These are phyloP conservation scores for Articulospora tetracladia DNA, from an alignment of 495 filamentous ascomycete species.

Conservation along the genomic window DNA sequence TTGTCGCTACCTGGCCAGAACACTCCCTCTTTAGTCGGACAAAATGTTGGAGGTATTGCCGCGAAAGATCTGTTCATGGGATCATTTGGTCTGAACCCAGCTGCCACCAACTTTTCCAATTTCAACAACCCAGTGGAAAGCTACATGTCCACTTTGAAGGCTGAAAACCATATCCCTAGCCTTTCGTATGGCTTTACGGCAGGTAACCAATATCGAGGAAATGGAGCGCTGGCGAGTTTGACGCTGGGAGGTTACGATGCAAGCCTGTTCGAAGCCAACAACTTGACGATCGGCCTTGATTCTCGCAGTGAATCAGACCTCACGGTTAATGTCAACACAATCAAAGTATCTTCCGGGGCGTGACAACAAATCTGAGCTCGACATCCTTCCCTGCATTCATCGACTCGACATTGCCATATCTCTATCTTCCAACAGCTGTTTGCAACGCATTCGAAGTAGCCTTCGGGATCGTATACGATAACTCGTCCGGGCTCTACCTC, in stretches of 20 bases:
- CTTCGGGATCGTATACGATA: slow-evolving; percentile 47
- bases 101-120: slow-evolving; percentile 24
- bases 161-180: slow-evolving; percentile 42
- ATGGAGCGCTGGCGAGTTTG: slow-evolving; percentile 42
- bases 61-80: slow-evolving; percentile 3
- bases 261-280: slow-evolving; percentile 41
- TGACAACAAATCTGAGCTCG: background rate
- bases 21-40: slow-evolving; percentile 40
- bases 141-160: slow-evolving; percentile 42
- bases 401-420: slow-evolving; percentile 48
- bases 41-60: slow-evolving; percentile 41
- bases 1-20: slow-evolving; percentile 31
- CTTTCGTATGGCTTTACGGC: slow-evolving; percentile 52
- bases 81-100: slow-evolving; percentile 14
- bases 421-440: slow-evolving; percentile 49
- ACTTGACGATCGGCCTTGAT: slow-evolving; percentile 40
- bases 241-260: slow-evolving; percentile 54
- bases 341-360: slow-evolving; percentile 30
- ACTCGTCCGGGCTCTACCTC: slow-evolving; percentile 42
- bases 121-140: slow-evolving; percentile 32
- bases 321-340: slow-evolving; percentile 42
- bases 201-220: slow-evolving; percentile 44
- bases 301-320: slow-evolving; percentile 43
- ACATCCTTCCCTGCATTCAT: slow-evolving; percentile 33
- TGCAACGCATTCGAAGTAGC: slow-evolving; percentile 49